These are phyloP conservation scores for Escovopsis sp. DNA, from an alignment of 2,329 filamentous ascomycete genomes.

Conservation along the genomic window DNA sequence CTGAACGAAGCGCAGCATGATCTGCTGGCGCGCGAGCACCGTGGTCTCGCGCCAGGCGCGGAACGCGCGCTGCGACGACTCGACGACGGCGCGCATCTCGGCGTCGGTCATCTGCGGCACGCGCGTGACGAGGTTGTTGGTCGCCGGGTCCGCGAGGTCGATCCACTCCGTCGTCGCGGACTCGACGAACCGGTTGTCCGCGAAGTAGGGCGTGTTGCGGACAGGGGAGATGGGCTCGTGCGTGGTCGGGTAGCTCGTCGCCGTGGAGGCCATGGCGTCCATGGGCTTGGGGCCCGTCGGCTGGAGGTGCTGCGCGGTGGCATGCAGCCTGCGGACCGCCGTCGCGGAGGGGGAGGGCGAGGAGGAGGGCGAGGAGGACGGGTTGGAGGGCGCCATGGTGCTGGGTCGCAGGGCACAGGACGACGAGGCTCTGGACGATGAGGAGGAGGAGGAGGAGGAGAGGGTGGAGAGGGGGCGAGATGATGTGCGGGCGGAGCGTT, in stretches of 20 bases:
- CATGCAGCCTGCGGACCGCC: constrained; percentile 40
- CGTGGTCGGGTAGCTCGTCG: constrained; percentile 50
- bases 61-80: constrained; percentile 63
- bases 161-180: constrained; percentile 60
- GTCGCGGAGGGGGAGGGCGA: constrained; percentile 12
- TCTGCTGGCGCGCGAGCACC: constrained; percentile 60
- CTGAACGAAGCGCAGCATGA: constrained; percentile 76
- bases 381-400: no score
- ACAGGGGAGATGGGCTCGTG: constrained; percentile 57
- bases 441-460: no score
- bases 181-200: constrained; percentile 63
- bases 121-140: constrained; percentile 71
- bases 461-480: no score
- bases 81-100: constrained; percentile 62
- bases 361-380: no score
- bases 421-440: no score
- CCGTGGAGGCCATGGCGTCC: constrained; percentile 37
- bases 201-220: constrained; percentile 62
- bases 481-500: no score
- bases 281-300: constrained; percentile 22
- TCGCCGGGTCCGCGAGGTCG: constrained; percentile 68
- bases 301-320: constrained; percentile 37
- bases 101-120: constrained; percentile 69
- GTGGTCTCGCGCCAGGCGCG: constrained; percentile 58
- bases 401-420: no score